Conservation (phyloP, 1,284 basidiomycete genomes). For the Limonomyces culmigenus region DNA sequence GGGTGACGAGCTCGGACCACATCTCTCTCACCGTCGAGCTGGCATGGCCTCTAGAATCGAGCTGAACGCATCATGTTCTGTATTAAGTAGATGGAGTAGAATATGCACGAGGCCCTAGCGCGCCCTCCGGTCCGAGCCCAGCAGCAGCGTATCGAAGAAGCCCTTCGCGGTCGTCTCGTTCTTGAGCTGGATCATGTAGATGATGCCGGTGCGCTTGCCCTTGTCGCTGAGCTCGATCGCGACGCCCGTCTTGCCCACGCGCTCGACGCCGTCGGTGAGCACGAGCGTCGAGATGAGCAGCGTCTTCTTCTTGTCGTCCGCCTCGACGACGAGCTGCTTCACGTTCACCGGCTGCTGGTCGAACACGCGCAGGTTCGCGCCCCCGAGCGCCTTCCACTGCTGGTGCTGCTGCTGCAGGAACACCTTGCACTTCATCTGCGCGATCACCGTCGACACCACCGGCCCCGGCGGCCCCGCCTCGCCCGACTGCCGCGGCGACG, state of each 20-base stretch:
- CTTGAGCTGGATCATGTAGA: conserved; percentile 93
- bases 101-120: not conserved
- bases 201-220: conserved; percentile 82
- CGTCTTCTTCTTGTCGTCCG: conserved; percentile 62
- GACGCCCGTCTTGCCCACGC: conserved; percentile 94
- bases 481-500: conserved; percentile 55
- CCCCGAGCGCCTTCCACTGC: conserved; percentile 93
- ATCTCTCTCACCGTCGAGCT: conserved; percentile 53
- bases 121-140: conserved; percentile 65
- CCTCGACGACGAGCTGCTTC: conserved; percentile 94
- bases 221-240: conserved; percentile 90
- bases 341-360: conserved; percentile 69
- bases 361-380: conserved; percentile 80
- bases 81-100: not conserved
- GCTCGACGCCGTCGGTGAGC: conserved; percentile 88
- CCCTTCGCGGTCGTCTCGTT: conserved; percentile 79
- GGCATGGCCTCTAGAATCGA: conserved; percentile 14
- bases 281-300: conserved; percentile 91
- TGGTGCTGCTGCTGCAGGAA: conserved; percentile 91
- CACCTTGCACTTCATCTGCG: conserved; percentile 98
- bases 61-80: not conserved
- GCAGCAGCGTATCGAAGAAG: conserved; percentile 76
- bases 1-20: conserved; percentile 79
- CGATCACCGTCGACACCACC: conserved; percentile 57
- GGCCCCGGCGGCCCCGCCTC: conserved; percentile 45